Base-by-base conservation (phyloP, 768 basidiomycete genomes). In the Russula sp. region DNA sequence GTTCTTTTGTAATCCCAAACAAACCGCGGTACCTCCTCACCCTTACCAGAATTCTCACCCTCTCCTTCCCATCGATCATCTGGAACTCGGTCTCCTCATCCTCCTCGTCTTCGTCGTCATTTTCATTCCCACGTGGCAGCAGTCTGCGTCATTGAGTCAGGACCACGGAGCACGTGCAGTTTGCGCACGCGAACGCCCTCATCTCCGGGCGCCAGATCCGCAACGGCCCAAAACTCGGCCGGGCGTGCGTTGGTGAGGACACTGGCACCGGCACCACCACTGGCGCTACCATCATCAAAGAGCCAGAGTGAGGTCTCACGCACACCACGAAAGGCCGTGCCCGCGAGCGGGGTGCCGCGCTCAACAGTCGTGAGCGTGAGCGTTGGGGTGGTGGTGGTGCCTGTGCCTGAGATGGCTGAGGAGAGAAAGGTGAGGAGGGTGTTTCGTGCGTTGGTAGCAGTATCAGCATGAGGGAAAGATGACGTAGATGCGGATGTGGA, bases 171-270 rank as follows among this genome's bases (percentile, higher is more conserved):
- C 85, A 88, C 38, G 82, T 87, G 46, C 86, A 75, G 5, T 87
- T 89, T 83, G 49, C 85, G 73, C 25, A 87, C 70, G 51, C 81
- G 68, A 65, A 75, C 70, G 51, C 68, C 72, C 25, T 70, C 82
- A 69, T n/a, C n/a, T n/a, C n/a, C n/a, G n/a, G n/a, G n/a, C n/a
- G n/a, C n/a, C n/a, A n/a, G n/a, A n/a, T n/a, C n/a, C n/a, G n/a
- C n/a, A n/a, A n/a, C n/a, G n/a, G n/a, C n/a, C n/a, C n/a, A n/a
- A n/a, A n/a, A n/a, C n/a, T n/a, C n/a, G n/a, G n/a, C n/a, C n/a
- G n/a, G n/a, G n/a, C n/a, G n/a, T n/a, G n/a, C n/a, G n/a, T 89
- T 87, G 81, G 86, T 86, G 8, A 91, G 77, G 16, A 91, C 77
- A 7, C 88, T 88, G 25, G 76, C 75, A 2, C 13, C 6, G 14